These are phyloP conservation scores for Clarireedia hainanense DNA, from an alignment of 2,329 filamentous ascomycete genomes.

Conservation along the genomic window DNA sequence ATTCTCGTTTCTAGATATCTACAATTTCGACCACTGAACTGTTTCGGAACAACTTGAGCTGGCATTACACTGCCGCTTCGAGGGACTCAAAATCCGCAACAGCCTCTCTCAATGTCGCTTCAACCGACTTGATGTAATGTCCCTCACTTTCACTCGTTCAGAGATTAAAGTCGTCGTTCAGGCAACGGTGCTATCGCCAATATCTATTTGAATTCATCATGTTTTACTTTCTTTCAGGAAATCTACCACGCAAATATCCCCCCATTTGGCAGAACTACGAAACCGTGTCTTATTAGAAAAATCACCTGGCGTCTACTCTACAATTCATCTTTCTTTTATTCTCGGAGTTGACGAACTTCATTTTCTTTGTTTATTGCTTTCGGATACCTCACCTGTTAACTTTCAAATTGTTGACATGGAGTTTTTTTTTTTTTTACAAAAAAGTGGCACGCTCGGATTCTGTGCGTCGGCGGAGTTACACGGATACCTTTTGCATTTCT, in stretches of 20 bases:
- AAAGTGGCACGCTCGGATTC: background rate
- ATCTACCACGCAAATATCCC: background rate
- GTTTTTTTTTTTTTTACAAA: background rate
- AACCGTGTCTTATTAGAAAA: background rate
- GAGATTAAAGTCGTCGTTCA: background rate
- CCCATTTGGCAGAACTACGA: background rate
- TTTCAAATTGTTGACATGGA: background rate
- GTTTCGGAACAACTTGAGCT: background rate
- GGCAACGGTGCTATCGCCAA: background rate
- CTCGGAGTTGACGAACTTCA: background rate
- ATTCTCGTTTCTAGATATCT: slow-evolving; percentile 5
- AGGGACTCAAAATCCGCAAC: background rate
- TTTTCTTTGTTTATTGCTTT: background rate
- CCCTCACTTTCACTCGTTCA: background rate
- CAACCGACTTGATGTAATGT: no score
- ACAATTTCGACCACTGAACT: background rate
- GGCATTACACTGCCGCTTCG: background rate
- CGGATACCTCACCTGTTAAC: background rate
- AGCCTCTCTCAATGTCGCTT: no score
- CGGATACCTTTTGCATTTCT: background rate
- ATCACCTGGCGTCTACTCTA: background rate
- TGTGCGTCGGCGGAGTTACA: background rate
- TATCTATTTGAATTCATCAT: background rate
- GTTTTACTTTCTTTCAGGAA: background rate
- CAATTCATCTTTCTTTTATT: background rate